These are phyloP conservation scores for Fulvia fulva DNA, from an alignment of 2,329 filamentous ascomycete genomes.

Conservation along the genomic window DNA sequence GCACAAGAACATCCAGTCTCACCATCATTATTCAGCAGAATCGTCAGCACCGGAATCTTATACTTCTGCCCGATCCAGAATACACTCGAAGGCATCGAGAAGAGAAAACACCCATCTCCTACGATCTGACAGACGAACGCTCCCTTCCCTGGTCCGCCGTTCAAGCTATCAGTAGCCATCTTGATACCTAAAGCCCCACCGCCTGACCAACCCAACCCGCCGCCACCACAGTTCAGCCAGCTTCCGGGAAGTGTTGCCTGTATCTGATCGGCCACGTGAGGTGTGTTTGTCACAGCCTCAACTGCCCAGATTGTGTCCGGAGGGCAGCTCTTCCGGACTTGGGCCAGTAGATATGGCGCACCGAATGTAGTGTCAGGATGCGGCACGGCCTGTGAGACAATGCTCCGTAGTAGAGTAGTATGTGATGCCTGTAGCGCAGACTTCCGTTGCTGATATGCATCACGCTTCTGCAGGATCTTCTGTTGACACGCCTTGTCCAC, in stretches of 20 bases:
- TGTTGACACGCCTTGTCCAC: constrained; percentile 56
- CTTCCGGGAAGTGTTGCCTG: constrained; percentile 63
- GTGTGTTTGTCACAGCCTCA: constrained; percentile 71
- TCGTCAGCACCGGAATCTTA: constrained; percentile 61
- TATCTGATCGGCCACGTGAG: constrained; percentile 66
- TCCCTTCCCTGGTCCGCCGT: constrained; percentile 49
- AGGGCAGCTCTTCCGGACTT: constrained; percentile 56
- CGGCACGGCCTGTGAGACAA: constrained; percentile 57
- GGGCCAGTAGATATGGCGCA: constrained; percentile 52
- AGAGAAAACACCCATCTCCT: constrained; percentile 65
- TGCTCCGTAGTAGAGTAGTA: constrained; percentile 54
- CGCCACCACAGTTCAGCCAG: constrained; percentile 78
- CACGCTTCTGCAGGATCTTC: constrained; percentile 54
- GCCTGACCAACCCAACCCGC: constrained; percentile 76
- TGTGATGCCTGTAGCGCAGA: constrained; percentile 56
- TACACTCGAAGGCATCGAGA: constrained; percentile 60
- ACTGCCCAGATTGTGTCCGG: constrained; percentile 69
- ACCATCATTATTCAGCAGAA: constrained; percentile 62
- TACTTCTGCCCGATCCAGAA: constrained; percentile 67
- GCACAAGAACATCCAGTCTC: not conserved
- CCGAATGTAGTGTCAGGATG: constrained; percentile 60
- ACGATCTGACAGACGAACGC: constrained; percentile 63
- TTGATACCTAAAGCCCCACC: constrained; percentile 73
- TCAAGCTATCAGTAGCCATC: constrained; percentile 57
- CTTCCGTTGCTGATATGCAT: constrained; percentile 38